These are phyloP conservation scores for Cyberlindnera veronae DNA, from an alignment of 805 yeast species.

Conservation along the genomic window DNA sequence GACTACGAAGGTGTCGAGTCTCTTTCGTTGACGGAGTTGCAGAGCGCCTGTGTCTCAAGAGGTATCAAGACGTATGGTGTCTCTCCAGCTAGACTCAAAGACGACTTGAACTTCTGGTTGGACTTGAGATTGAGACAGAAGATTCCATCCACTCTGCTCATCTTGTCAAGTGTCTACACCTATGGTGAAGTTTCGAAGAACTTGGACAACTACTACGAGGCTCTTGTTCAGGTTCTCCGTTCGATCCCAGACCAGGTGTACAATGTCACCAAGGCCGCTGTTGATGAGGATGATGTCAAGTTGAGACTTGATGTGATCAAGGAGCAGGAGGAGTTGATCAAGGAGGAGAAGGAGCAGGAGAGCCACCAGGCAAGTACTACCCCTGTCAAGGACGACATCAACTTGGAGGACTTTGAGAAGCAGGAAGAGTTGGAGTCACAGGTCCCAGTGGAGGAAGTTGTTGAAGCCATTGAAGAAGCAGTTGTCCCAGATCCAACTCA, in stretches of 20 bases:
- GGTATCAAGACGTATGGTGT: conserved; percentile 82
- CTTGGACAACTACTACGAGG: conserved; percentile 69
- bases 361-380: conserved; percentile 27
- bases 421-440: too few species aligned
- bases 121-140: conserved; percentile 84
- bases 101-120: conserved; percentile 82
- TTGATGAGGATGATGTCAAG: conserved; percentile 55
- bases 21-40: conserved; percentile 73
- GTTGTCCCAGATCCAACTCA: conserved; percentile 13
- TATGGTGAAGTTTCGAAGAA: conserved; percentile 59
- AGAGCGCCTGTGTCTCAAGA: conserved; percentile 87
- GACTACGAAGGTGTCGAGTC: conserved; percentile 92
- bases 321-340: conserved; percentile 79
- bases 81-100: conserved; percentile 78
- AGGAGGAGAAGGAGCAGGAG: conserved; percentile 82
- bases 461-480: conserved; percentile 12
- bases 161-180: conserved; percentile 84
- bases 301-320: conserved; percentile 69
- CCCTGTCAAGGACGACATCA: conserved; percentile 35
- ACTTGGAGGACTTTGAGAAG: conserved; percentile 36
- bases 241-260: conserved; percentile 94
- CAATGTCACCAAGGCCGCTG: conserved; percentile 91
- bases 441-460: too few species aligned
- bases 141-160: conserved; percentile 86
- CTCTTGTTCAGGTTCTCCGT: conserved; percentile 78